Conservation (phyloP, 495 filamentous ascomycete genomes). For the Talaromyces proteolyticus region DNA sequence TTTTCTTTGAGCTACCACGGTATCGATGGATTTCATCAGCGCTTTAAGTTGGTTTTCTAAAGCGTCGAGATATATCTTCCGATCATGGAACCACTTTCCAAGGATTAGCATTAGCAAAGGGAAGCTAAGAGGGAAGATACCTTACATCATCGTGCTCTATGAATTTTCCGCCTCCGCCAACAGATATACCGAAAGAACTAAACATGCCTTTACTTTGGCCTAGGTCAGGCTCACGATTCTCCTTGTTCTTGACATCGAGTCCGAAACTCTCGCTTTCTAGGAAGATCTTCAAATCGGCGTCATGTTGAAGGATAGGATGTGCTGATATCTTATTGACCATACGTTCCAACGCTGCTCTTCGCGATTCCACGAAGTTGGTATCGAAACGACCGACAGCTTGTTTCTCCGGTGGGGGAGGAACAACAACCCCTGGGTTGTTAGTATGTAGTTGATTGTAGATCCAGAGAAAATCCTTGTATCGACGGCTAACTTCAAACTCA, state of each 20-base stretch:
- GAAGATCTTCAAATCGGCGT: slow-evolving; percentile 91
- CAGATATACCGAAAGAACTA: slow-evolving; percentile 71
- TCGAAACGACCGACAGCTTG: slow-evolving; percentile 96
- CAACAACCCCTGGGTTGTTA: slow-evolving; percentile 91
- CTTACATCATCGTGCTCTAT: slow-evolving; percentile 95
- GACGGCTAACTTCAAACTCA: slow-evolving; percentile 85
- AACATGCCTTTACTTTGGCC: slow-evolving; percentile 92
- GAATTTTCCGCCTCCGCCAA: slow-evolving; percentile 76
- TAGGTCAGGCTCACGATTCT: slow-evolving; percentile 78
- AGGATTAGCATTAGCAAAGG: slow-evolving; percentile 3
- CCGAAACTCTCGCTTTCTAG: slow-evolving; percentile 94
- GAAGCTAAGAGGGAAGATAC: slow-evolving; percentile 9
- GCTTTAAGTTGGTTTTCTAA: slow-evolving; percentile 93
- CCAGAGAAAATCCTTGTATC: slow-evolving; percentile 97
- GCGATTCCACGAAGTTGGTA: slow-evolving; percentile 90
- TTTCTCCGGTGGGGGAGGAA: slow-evolving; percentile 95
- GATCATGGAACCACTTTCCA: slow-evolving; percentile 90
- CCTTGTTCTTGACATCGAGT: slow-evolving; percentile 95
- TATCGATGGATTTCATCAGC: slow-evolving; percentile 87
- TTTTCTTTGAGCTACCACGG: slow-evolving; percentile 85
- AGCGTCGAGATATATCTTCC: slow-evolving; percentile 87
- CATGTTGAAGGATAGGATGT: slow-evolving; percentile 88
- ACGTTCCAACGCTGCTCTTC: slow-evolving; percentile 83
- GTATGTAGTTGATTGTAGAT: slow-evolving; percentile 89
- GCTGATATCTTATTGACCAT: slow-evolving; percentile 95